Evolutionary conservation across 2,329 filamentous ascomycete genomes (phyloP).

Genomic region (Penicillium aurantiogriseum): DNA sequence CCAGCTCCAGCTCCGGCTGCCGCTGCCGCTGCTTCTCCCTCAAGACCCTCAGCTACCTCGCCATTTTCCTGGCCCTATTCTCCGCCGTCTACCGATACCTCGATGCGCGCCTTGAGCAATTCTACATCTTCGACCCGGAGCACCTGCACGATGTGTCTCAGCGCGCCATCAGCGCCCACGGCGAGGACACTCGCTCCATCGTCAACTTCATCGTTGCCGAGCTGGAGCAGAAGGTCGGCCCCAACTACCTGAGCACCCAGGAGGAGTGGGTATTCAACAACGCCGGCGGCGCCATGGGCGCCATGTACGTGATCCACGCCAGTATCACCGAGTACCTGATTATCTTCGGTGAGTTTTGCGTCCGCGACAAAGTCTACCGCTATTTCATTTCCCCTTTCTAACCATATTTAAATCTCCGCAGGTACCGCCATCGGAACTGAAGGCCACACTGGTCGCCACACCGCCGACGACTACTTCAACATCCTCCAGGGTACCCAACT

Average conservation of each 20-base stretch:
- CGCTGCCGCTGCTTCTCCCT: slow-evolving; percentile 30
- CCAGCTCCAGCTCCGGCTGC: slow-evolving; percentile 15
- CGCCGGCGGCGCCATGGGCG: slow-evolving; percentile 86
- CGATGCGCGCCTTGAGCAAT: slow-evolving; percentile 42
- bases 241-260: slow-evolving; percentile 61
- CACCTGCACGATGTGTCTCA: slow-evolving; percentile 68
- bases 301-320: slow-evolving; percentile 85
- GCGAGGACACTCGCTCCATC: slow-evolving; percentile 70
- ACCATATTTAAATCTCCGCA: slow-evolving; percentile 9
- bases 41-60: slow-evolving; percentile 33
- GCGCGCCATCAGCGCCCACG: slow-evolving; percentile 65
- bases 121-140: slow-evolving; percentile 73
- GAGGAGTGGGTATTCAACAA: slow-evolving; percentile 93
- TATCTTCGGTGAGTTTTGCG: slow-evolving; percentile 63
- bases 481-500: slow-evolving; percentile 60
- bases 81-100: slow-evolving; percentile 39
- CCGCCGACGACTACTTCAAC: slow-evolving; percentile 92
- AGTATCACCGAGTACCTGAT: slow-evolving; percentile 91
- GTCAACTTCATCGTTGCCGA: slow-evolving; percentile 69
- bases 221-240: slow-evolving; percentile 54
- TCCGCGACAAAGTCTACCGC: not conserved
- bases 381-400: not conserved
- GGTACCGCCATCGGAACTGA: slow-evolving; percentile 65
- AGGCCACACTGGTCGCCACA: slow-evolving; percentile 84
- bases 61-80: slow-evolving; percentile 37